phyloP scores from a whole-genome alignment of 179 eudicot species.

The Silene coronaria region DNA sequence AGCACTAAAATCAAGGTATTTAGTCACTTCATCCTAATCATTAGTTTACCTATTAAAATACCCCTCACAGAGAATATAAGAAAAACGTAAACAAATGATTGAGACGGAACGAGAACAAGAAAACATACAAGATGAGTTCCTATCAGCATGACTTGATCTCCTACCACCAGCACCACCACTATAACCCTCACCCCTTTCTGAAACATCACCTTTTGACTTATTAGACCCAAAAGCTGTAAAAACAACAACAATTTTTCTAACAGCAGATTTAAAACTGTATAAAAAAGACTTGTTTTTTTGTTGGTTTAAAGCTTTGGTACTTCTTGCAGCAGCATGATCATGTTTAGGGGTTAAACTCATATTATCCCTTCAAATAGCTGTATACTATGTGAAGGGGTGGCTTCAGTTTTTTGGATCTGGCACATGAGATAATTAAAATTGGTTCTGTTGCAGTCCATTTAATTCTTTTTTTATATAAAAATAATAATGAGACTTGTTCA shows the following conservation, averaged over 20 bases:
- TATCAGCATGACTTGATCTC: constrained; percentile 14
- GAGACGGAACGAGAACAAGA: neutral
- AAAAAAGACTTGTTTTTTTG: constrained; percentile 20
- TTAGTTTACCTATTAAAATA: too few species aligned
- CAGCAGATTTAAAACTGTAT: constrained; percentile 21
- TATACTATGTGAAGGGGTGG: neutral
- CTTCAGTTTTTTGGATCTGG: neutral
- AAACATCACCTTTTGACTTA: constrained; percentile 17
- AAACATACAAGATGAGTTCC: constrained; percentile 26
- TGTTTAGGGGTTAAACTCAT: constrained; percentile 7
- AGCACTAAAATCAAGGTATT: too few species aligned
- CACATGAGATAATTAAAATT: neutral
- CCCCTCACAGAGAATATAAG: too few species aligned
- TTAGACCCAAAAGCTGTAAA: constrained; percentile 23
- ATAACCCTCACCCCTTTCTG: neutral
- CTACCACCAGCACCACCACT: constrained; percentile 2
- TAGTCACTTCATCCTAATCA: too few species aligned
- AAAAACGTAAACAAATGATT: too few species aligned
- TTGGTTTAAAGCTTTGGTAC: constrained; percentile 11
- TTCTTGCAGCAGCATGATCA: neutral
- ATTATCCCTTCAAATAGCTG: neutral
- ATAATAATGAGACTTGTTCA: neutral
- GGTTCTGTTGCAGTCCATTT: constrained; percentile 3
- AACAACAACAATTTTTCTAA: constrained; percentile 27
- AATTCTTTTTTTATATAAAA: neutral